Percentiles rank a stretch among this genome's conserved stretches.
Evolutionary conservation across 495 filamentous ascomycete species (phyloP).

Genomic region (Podospora pseudoanserina): DNA sequence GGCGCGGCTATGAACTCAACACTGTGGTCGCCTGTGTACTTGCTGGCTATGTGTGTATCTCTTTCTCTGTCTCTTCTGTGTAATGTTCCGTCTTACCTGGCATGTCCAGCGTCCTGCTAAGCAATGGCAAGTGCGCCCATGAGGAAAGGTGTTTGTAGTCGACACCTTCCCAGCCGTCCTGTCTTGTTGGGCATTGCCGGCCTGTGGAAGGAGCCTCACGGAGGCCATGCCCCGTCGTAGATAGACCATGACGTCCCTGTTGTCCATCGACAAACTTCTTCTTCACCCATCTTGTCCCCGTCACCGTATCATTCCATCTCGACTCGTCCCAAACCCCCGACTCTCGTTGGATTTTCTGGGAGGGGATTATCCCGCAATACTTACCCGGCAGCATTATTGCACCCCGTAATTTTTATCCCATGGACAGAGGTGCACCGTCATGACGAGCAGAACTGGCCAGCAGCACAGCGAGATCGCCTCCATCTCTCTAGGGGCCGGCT

Average conservation of each 20-base stretch:
- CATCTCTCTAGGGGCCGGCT: constrained; percentile 11
- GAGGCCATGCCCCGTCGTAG: background rate
- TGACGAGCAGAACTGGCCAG: constrained; percentile 25
- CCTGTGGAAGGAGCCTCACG: background rate
- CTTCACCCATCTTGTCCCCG: constrained; percentile 5
- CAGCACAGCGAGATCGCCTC: constrained; percentile 17
- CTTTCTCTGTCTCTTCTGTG: background rate
- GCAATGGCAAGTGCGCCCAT: background rate
- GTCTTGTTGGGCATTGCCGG: background rate
- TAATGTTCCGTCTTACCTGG: background rate
- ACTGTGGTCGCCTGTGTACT: background rate
- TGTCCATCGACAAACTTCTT: background rate
- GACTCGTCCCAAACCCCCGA: background rate
- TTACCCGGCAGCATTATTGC: constrained; percentile 6
- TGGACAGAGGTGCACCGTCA: constrained; percentile 24
- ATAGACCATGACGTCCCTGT: background rate
- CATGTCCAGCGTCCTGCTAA: background rate
- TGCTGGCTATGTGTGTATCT: background rate
- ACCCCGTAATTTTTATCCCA: constrained; percentile 12
- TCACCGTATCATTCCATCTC: background rate
- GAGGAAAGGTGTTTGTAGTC: background rate
- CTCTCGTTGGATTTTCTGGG: constrained; percentile 20
- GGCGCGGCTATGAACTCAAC: background rate
- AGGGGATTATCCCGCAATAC: constrained; percentile 6
- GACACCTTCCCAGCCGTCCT: background rate